phyloP scores from a whole-genome alignment of 2,329 filamentous ascomycete genomes.

The Sclerotinia subarctica region DNA sequence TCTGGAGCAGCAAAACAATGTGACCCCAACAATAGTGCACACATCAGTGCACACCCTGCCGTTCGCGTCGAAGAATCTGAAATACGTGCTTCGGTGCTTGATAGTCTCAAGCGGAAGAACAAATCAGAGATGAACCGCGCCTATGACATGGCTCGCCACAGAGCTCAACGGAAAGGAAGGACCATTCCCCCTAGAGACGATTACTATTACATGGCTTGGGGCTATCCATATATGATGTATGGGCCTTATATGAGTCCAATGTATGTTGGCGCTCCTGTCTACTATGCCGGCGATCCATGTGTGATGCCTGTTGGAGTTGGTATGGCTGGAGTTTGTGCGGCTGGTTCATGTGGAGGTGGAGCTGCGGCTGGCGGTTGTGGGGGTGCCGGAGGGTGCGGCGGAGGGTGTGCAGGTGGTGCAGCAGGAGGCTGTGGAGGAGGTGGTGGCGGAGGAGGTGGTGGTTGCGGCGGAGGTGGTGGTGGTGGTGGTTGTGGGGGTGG shows the following conservation, averaged over 20 bases:
- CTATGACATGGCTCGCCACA: conserved; percentile 53
- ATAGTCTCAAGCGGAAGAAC: conserved; percentile 34
- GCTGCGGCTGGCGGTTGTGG: conserved; percentile 44
- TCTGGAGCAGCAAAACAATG: conserved; percentile 50
- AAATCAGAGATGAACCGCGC: conserved; percentile 48
- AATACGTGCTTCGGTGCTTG: conserved; percentile 33
- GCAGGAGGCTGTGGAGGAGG: conserved; percentile 1
- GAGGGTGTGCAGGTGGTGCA: conserved; percentile 10
- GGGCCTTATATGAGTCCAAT: conserved; percentile 44
- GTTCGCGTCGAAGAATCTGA: conserved; percentile 43
- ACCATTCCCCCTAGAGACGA: conserved; percentile 47
- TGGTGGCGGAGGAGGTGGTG: background rate
- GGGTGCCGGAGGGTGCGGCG: conserved; percentile 33
- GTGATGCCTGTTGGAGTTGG: conserved; percentile 40
- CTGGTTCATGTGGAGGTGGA: conserved; percentile 48
- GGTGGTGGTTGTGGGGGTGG: conserved; percentile 1
- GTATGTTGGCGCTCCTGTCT: conserved; percentile 44
- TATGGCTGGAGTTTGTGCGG: conserved; percentile 43
- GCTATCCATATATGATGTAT: conserved; percentile 50
- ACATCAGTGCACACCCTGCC: conserved; percentile 72
- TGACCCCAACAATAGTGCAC: conserved; percentile 57
- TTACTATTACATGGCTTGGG: conserved; percentile 47
- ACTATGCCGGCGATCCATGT: conserved; percentile 46
- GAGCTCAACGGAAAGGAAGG: conserved; percentile 50
- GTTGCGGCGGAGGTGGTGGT: background rate